Base-by-base conservation (phyloP, 495 filamentous ascomycete genomes). In the Cercophora sp. region DNA sequence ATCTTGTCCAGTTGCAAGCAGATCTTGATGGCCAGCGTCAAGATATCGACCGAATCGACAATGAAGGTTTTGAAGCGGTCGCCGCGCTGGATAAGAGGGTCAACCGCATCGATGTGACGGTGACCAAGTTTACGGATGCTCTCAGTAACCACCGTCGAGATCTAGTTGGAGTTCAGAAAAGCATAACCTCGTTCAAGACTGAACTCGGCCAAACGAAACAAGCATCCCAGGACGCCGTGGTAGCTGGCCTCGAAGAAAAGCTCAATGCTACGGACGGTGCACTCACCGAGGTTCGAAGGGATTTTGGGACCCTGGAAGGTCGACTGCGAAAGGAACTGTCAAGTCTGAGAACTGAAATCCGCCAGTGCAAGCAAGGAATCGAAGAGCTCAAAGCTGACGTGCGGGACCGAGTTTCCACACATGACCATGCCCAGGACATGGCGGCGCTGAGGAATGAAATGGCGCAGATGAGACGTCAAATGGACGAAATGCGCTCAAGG, bases 41-140 rank as follows among this genome's bases (percentile, higher is more conserved):
- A 41, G 60, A 68, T 26, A 61, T 67, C 36, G 57, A 68, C 32
- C 56, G 61, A 18, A 60, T 74, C 15, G 59, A 67, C 48, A 61
- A 42, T 31, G 62, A 62, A 15, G 67, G 67, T 8, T 59, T 56
- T 49, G 65, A 62, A 8, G 59, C 68, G 10, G 60, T 69, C 19
- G 61, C 65, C 3, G 61, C 59, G 1, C 58, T 74, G 22, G 60
- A 70, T 20, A 63, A 48, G 9, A 39, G 62, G 15, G 57, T 66
- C 13, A 43, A 37, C 15, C 56, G 54, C 20, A 54, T 69, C 15
- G 58, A 68, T 19, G 46, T 48, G 11, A 56, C 69, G 8, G 52
- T 64, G 27, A 48, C 48, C 11, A 61, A 64, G 19, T 41, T 68
- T 19, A 56, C 40, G 18, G 61, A 54, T 22, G 36, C 41, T 0